Conservation (phyloP, 441 rosid species). For the Capsella rubella region DNA sequence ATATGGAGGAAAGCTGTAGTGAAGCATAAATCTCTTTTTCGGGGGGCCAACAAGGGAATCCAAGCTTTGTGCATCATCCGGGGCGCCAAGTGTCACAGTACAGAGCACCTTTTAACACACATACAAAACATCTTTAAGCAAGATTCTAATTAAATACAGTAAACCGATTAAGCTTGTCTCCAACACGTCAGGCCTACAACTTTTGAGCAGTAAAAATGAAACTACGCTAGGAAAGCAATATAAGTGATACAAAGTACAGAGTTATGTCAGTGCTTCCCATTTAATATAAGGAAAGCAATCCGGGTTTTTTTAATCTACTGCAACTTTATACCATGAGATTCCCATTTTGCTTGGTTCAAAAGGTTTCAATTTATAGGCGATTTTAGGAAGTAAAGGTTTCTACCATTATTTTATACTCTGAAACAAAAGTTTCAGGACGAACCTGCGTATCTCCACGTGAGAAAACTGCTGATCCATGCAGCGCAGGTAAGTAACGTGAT, state of each 20-base stretch:
- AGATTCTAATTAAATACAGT: slow-evolving; percentile 14
- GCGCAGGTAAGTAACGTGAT: slow-evolving; percentile 67
- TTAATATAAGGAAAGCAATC: background rate
- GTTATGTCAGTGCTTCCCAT: background rate
- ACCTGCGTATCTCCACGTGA: slow-evolving; percentile 99
- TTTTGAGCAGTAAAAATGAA: slow-evolving; percentile 23
- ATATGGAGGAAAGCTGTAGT: slow-evolving; percentile 95
- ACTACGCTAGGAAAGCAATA: slow-evolving; percentile 18
- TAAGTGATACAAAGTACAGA: background rate
- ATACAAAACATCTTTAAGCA: slow-evolving; percentile 3
- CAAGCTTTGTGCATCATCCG: slow-evolving; percentile 87
- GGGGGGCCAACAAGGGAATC: slow-evolving; percentile 91
- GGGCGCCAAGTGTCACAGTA: slow-evolving; percentile 95
- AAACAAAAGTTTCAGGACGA: slow-evolving; percentile 33
- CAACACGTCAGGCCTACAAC: slow-evolving; percentile 12
- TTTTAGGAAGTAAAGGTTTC: background rate
- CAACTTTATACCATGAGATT: slow-evolving; percentile 15
- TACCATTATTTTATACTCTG: slow-evolving; percentile 10
- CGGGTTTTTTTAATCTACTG: background rate
- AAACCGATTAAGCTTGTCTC: slow-evolving; percentile 18
- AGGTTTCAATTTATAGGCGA: background rate
- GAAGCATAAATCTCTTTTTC: slow-evolving; percentile 97
- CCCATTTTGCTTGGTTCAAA: background rate
- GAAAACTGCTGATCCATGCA: slow-evolving; percentile 95
- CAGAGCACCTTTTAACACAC: slow-evolving; percentile 75